These are phyloP conservation scores for Metrosideros polymorpha DNA, from an alignment of 441 rosid species.

Conservation along the genomic window DNA sequence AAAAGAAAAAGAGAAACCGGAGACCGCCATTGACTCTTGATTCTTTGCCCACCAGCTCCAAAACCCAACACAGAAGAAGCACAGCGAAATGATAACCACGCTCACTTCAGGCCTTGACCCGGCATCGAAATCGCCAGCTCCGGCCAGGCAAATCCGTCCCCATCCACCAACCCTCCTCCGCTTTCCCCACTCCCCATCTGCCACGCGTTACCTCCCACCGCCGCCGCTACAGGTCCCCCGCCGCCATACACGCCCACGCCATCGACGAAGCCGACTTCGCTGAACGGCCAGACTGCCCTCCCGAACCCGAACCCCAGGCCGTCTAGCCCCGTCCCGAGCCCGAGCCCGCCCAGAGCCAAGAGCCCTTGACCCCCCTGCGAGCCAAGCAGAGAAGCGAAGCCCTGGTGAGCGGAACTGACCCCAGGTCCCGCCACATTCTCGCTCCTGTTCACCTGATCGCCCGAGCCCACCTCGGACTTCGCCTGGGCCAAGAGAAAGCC, in stretches of 20 bases:
- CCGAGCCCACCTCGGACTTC: background rate
- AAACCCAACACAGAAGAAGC: background rate
- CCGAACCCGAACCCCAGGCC: constrained; percentile 1
- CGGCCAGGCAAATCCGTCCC: constrained; percentile 5
- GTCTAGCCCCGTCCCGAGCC: constrained; percentile 1
- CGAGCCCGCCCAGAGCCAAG: constrained; percentile 6
- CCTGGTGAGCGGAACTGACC: background rate
- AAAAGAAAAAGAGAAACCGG: background rate
- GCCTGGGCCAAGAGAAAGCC: background rate
- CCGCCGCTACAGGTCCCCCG: background rate
- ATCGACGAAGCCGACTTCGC: constrained; percentile 1
- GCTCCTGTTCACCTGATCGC: background rate
- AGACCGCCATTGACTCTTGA: too few species aligned
- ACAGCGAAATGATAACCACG: background rate
- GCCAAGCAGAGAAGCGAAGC: constrained; percentile 2
- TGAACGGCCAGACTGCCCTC: constrained; percentile 1
- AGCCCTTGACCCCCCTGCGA: background rate
- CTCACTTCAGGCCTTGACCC: constrained; percentile 10
- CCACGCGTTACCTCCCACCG: background rate
- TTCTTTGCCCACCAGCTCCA: background rate
- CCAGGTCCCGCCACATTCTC: background rate
- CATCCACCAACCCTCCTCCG: background rate
- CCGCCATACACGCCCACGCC: background rate
- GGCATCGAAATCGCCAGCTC: constrained; percentile 13
- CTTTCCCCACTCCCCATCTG: background rate